Evolutionary conservation across 2,329 filamentous ascomycete species (phyloP).

Genomic region (Epichloe scottii): DNA sequence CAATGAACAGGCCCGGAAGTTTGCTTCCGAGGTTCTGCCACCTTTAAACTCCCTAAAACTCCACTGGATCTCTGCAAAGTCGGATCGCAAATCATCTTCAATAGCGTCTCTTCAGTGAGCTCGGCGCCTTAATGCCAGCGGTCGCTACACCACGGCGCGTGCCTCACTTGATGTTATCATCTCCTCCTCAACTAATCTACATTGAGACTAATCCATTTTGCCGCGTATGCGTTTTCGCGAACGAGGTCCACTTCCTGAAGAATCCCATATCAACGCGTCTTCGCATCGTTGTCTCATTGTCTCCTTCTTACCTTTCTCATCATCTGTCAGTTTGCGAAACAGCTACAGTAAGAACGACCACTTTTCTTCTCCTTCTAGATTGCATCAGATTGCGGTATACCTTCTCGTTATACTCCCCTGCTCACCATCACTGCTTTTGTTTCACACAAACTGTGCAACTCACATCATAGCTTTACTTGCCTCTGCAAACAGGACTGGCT

Average conservation of each 20-base stretch:
- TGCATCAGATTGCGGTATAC: background rate
- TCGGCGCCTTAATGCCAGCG: slow-evolving; percentile 3
- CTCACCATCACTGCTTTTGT: background rate
- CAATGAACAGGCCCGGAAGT: background rate
- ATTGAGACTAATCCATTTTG: background rate
- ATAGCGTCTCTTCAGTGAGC: slow-evolving; percentile 5
- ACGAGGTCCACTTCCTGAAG: background rate
- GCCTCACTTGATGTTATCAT: background rate
- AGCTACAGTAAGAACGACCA: slow-evolving; percentile 3
- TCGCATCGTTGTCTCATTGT: background rate
- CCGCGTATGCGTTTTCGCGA: background rate
- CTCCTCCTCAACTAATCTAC: background rate
- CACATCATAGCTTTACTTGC: background rate
- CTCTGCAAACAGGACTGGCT: background rate
- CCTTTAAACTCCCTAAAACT: slow-evolving; percentile 6
- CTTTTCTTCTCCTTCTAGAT: background rate
- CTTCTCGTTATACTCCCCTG: background rate
- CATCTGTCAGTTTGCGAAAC: background rate
- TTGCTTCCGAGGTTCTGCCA: slow-evolving; percentile 9
- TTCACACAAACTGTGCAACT: background rate
- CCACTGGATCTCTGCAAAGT: slow-evolving; percentile 6
- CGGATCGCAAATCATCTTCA: slow-evolving; percentile 3
- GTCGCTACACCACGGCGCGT: background rate
- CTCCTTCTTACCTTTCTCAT: slow-evolving; percentile 1
- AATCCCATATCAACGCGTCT: background rate